These are phyloP conservation scores for Aspergillus fructus DNA, from an alignment of 2,329 filamentous ascomycete species.

Conservation along the genomic window DNA sequence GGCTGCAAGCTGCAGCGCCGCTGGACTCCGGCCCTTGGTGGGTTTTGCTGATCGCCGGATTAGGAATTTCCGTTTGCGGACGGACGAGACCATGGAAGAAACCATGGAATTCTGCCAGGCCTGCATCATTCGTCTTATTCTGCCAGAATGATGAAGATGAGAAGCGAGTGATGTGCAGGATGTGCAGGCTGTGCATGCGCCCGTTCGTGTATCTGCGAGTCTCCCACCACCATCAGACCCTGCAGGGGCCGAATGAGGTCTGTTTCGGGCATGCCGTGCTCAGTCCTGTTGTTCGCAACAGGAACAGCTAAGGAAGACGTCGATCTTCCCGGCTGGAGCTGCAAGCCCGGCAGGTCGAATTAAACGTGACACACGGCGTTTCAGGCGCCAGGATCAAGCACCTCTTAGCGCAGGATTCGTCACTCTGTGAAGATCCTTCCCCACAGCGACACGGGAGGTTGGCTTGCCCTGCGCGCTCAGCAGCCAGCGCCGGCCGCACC, in stretches of 20 bases:
- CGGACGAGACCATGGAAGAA: too few relatives aligned
- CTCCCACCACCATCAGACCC: too few relatives aligned
- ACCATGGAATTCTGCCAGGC: too few relatives aligned
- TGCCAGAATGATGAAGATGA: neutral
- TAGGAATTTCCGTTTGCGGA: neutral
- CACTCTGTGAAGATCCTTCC: slow-evolving; percentile 6
- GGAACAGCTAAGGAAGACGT: neutral
- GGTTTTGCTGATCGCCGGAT: slow-evolving; percentile 3
- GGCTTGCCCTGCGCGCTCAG: neutral
- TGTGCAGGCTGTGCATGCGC: too few relatives aligned
- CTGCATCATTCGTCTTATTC: neutral
- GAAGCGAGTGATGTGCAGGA: too few relatives aligned
- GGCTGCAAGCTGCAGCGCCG: too few relatives aligned
- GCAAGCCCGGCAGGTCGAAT: neutral
- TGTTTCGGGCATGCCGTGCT: neutral
- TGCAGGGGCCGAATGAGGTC: neutral
- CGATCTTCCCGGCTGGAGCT: neutral
- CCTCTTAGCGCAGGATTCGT: slow-evolving; percentile 4
- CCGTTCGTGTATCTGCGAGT: too few relatives aligned
- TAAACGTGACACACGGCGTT: slow-evolving; percentile 4
- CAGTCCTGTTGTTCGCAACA: too few relatives aligned
- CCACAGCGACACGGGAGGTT: neutral
- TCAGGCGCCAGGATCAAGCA: neutral
- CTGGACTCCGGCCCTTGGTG: too few relatives aligned
- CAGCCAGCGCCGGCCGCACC: slow-evolving; percentile 3